These are phyloP conservation scores for Monocercomonoides exilis DNA, from an alignment of 78 protist species.

Conservation along the genomic window DNA sequence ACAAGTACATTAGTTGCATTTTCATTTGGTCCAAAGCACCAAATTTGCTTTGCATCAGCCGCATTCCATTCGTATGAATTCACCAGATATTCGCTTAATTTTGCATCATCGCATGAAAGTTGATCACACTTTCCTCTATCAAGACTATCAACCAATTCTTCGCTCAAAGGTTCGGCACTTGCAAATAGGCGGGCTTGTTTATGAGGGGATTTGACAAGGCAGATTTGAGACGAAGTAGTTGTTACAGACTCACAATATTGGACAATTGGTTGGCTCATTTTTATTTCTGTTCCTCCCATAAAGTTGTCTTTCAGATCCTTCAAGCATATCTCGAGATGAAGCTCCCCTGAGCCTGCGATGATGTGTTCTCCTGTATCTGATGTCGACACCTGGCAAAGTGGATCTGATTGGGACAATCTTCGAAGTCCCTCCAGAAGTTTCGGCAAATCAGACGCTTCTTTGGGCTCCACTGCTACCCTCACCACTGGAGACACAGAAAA, in stretches of 20 bases:
- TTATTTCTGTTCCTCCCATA: not conserved
- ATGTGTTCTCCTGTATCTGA: slow-evolving; percentile 7
- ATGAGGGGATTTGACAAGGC: not conserved
- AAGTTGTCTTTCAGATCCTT: slow-evolving; percentile 61
- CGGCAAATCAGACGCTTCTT: not conserved
- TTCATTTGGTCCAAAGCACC: too few species aligned
- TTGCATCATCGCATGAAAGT: too few species aligned
- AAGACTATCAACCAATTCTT: not conserved
- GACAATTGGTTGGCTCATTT: not conserved
- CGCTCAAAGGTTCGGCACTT: slow-evolving; percentile 6
- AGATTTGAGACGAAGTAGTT: not conserved
- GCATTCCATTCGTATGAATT: too few species aligned
- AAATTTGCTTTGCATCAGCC: too few species aligned
- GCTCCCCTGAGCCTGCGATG: not conserved
- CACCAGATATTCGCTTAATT: too few species aligned
- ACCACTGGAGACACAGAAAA: slow-evolving; percentile 20
- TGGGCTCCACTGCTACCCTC: slow-evolving; percentile 12
- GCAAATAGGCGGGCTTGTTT: slow-evolving; percentile 8
- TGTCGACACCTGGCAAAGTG: not conserved
- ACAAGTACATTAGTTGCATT: too few species aligned
- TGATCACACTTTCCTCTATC: not conserved
- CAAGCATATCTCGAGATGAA: slow-evolving; percentile 52
- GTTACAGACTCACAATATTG: not conserved
- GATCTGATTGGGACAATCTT: not conserved
- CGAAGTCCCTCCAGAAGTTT: not conserved